Evolutionary conservation across 805 yeast genomes (phyloP), one percentile per base, ranked within the genome.

Genomic region (Candida maltosa): DNA sequence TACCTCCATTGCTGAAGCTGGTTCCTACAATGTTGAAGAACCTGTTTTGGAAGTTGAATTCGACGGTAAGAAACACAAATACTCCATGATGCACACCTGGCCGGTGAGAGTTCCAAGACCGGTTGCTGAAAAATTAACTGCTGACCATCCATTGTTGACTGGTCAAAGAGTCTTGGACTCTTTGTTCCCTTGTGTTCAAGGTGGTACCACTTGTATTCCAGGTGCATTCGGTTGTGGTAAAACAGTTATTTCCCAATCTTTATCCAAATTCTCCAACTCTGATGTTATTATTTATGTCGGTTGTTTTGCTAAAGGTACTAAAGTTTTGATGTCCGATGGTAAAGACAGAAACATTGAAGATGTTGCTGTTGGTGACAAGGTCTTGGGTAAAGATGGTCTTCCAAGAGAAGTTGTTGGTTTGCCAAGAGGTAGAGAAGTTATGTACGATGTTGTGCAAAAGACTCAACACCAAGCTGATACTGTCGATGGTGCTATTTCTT

Each of bases 211-310:
- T 23, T 94, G 98, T 83, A 93, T 93, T 62, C 99, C 99, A 31
- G 99, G 99, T 70, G 99, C 99, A 45, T 93, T 93, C 54, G 99
- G 99, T 46, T 93, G 97, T 69, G 99, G 99, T 66, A 93, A 89
- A 63, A 91, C 98, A 9, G 98, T 91, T 54, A 91, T 91, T 60
- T 91, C 98, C 19, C 98, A 91, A 71, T 87, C 97, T 1, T 74
- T 93, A 60, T 91, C 97, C 46, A 93, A 93, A 65, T 93, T 81
- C 69, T 93, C 98, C 41, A 93, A 93, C 76, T 93, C 97, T 15
- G 98, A 93, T 63, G 84, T 87, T 39, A 93, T 93, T 59, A 84
- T 91, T 56, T 93, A 93, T 56, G 96, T 87, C 37, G 98, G 97
- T 27, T 60, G 60, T 43, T 40, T 60, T 40, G 57, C 58, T 32